Conservation (phyloP, 768 basidiomycete genomes). For the Termitomyces sp. region DNA sequence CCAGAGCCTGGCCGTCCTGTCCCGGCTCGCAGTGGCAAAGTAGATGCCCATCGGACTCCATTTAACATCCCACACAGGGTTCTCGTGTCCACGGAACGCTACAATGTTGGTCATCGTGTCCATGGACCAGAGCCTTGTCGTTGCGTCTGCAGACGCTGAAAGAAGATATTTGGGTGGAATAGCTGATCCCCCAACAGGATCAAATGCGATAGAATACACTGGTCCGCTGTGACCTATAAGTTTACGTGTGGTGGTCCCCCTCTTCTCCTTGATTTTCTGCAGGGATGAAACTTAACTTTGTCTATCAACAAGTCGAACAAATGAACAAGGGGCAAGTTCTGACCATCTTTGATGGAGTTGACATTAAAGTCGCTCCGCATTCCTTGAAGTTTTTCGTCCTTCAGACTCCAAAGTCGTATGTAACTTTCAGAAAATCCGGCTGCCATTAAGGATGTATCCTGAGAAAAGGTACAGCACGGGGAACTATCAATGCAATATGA, state of each 20-base stretch:
- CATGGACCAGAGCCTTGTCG: conserved; percentile 89
- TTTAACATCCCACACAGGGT: conserved; percentile 98
- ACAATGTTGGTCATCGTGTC: conserved; percentile 93
- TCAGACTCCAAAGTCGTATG: conserved; percentile 90
- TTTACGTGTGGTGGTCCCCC: conserved; percentile 84
- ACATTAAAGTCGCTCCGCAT: conserved; percentile 70
- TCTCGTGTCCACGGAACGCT: conserved; percentile 92
- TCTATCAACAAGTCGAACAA: neutral
- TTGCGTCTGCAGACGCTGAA: conserved; percentile 90
- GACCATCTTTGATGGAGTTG: conserved; percentile 65
- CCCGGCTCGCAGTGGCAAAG: conserved; percentile 93
- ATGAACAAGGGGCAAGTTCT: conserved; percentile 18
- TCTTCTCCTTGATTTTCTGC: conserved; percentile 70
- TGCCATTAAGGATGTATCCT: conserved; percentile 88
- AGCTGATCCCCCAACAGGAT: conserved; percentile 85
- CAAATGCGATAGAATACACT: conserved; percentile 91
- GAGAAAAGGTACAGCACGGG: conserved; percentile 84
- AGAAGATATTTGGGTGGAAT: conserved; percentile 82
- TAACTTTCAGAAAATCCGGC: conserved; percentile 96
- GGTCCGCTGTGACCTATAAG: conserved; percentile 96
- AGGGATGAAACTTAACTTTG: conserved; percentile 46
- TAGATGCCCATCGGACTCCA: conserved; percentile 99
- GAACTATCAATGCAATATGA: conserved; percentile 39
- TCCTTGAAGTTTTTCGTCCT: conserved; percentile 82
- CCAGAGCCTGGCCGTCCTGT: conserved; percentile 94